Evolutionary conservation across 352 stramenopile genomes (phyloP).

Genomic region (Globisporangium sylvaticum): DNA sequence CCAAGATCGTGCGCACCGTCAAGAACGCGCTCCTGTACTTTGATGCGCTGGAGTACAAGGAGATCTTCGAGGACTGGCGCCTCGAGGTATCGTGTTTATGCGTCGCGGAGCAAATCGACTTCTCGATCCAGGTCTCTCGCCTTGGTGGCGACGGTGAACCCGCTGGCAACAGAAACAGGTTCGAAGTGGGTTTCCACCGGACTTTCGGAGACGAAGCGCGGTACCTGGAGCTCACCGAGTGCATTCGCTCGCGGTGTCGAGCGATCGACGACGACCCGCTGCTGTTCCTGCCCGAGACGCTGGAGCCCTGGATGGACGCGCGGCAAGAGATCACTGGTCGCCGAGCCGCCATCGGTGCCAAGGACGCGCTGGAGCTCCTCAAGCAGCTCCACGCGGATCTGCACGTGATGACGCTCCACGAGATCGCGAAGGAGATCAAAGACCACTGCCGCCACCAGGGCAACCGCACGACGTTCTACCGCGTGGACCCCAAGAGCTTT

Average conservation of each 20-base stretch:
- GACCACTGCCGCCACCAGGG: conserved; percentile 65
- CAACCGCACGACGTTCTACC: conserved; percentile 57
- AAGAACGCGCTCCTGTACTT: conserved; percentile 27
- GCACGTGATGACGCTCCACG: conserved; percentile 51
- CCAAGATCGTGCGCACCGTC: conserved; percentile 46
- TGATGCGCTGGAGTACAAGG: conserved; percentile 27
- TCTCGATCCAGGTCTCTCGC: conserved; percentile 47
- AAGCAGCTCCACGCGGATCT: conserved; percentile 63
- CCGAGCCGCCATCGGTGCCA: conserved; percentile 43
- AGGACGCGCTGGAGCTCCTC: conserved; percentile 42
- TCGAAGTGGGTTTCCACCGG: conserved; percentile 56
- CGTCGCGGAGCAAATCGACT: conserved; percentile 64
- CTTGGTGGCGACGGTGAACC: conserved; percentile 18
- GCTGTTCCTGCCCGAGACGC: conserved; percentile 36
- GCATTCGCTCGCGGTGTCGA: conserved; percentile 46
- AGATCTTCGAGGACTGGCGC: conserved; percentile 28
- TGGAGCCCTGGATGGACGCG: conserved; percentile 62
- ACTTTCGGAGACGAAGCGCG: conserved; percentile 42
- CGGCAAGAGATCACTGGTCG: conserved; percentile 38
- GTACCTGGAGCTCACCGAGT: conserved; percentile 51
- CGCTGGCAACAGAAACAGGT: conserved; percentile 16
- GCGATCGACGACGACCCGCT: conserved; percentile 52
- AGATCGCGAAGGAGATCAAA: conserved; percentile 65
- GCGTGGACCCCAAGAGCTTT: conserved; percentile 35
- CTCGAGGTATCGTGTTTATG: conserved; percentile 52